Conservation (phyloP, 352 stramenopile species). For the Paralagenidium karlingii region DNA sequence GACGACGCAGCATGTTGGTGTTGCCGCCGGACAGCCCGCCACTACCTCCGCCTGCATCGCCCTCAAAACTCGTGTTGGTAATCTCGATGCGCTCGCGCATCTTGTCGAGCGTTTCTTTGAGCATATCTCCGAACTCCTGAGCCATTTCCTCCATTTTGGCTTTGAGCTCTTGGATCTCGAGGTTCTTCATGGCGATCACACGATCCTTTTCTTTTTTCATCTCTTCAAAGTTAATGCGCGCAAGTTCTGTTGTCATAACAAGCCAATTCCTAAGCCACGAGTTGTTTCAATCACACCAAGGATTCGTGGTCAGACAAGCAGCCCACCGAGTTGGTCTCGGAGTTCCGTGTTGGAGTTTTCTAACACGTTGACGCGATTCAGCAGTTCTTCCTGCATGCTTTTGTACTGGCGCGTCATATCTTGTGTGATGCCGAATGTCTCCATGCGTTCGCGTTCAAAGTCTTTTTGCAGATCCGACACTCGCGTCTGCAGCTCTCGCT, state of each 20-base stretch:
- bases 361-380: slow-evolving; percentile 76
- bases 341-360: slow-evolving; percentile 89
- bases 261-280: not conserved
- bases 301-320: not conserved
- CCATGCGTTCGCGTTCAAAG: slow-evolving; percentile 75
- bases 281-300: not conserved
- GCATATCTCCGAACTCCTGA: slow-evolving; percentile 90
- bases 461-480: slow-evolving; percentile 73
- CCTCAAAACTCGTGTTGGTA: slow-evolving; percentile 83
- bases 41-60: slow-evolving; percentile 23
- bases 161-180: slow-evolving; percentile 82
- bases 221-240: slow-evolving; percentile 78
- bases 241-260: slow-evolving; percentile 36
- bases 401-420: slow-evolving; percentile 97
- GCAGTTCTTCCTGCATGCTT: slow-evolving; percentile 90
- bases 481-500: slow-evolving; percentile 71
- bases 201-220: slow-evolving; percentile 87
- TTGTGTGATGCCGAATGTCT: slow-evolving; percentile 88
- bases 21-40: too few species aligned
- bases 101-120: slow-evolving; percentile 90
- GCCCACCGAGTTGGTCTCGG: slow-evolving; percentile 79
- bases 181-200: slow-evolving; percentile 81
- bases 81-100: slow-evolving; percentile 92
- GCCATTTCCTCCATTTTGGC: slow-evolving; percentile 93
- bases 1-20: slow-evolving; percentile 62